Percentiles rank a stretch among this genome's conserved stretches.
phyloP scores from a whole-genome alignment of 2,329 filamentous ascomycete species.

The Penicillium sp. region DNA sequence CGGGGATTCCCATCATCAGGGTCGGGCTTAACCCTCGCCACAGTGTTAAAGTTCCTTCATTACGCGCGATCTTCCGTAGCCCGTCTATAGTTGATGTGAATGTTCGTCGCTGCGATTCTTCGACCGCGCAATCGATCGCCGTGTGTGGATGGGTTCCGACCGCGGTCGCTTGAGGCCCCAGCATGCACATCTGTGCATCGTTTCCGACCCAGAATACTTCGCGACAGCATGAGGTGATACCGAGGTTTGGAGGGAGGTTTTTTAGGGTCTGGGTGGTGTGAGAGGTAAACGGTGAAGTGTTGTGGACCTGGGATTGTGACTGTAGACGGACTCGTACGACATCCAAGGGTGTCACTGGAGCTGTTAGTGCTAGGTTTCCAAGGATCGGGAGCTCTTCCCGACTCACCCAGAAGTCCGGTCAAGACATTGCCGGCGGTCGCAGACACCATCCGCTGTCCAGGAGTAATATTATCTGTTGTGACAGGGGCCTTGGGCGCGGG shows the following conservation, averaged over 20 bases:
- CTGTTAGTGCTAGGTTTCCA: constrained; percentile 5
- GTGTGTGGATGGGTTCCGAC: constrained; percentile 37
- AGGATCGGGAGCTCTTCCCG: constrained; percentile 1
- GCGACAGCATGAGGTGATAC: constrained; percentile 87
- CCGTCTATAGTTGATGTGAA: constrained; percentile 90
- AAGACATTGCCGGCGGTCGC: constrained; percentile 83
- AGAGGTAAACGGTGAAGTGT: constrained; percentile 49
- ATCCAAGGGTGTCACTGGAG: constrained; percentile 80
- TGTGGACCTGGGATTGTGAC: constrained; percentile 58
- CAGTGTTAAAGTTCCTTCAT: constrained; percentile 76
- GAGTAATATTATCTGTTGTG: constrained; percentile 54
- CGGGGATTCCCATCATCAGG: constrained; percentile 83
- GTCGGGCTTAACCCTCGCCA: constrained; percentile 95
- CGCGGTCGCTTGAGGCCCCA: constrained; percentile 41
- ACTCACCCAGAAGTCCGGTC: constrained; percentile 75
- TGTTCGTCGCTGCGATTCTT: constrained; percentile 71
- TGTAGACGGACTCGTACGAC: constrained; percentile 92
- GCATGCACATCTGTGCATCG: constrained; percentile 69
- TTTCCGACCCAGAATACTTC: constrained; percentile 96
- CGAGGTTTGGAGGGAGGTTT: constrained; percentile 71
- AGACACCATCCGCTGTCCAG: constrained; percentile 86
- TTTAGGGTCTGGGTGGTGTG: constrained; percentile 48
- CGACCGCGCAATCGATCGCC: constrained; percentile 67
- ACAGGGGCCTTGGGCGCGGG: constrained; percentile 15
- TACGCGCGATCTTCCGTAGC: constrained; percentile 82